phyloP scores from a whole-genome alignment of 495 filamentous ascomycete species.

The Neurospora sp. region DNA sequence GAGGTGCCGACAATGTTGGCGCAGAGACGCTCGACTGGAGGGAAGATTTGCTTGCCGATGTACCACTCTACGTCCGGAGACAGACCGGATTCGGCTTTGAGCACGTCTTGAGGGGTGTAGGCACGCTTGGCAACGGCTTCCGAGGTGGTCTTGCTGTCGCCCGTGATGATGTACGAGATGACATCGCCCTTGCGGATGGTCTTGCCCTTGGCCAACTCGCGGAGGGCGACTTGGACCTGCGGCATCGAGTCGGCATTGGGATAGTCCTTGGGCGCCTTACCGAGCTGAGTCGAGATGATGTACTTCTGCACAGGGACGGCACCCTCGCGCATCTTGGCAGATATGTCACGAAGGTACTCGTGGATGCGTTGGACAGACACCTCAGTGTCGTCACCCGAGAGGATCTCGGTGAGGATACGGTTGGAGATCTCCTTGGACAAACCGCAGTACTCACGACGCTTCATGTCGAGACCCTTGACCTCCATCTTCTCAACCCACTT shows the following conservation, averaged over 20 bases:
- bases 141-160: slow-evolving; percentile 58
- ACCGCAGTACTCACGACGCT: slow-evolving; percentile 87
- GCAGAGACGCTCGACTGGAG: slow-evolving; percentile 94
- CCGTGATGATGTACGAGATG: slow-evolving; percentile 89
- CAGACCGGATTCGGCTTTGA: slow-evolving; percentile 61
- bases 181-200: slow-evolving; percentile 85
- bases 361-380: slow-evolving; percentile 82
- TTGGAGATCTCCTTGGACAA: slow-evolving; percentile 89
- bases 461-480: slow-evolving; percentile 98
- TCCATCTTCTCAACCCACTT: slow-evolving; percentile 91
- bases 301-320: not conserved
- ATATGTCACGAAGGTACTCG: slow-evolving; percentile 76
- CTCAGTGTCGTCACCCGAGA: slow-evolving; percentile 89
- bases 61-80: slow-evolving; percentile 93
- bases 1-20: slow-evolving; percentile 91
- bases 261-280: slow-evolving; percentile 86
- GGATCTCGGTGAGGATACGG: slow-evolving; percentile 74
- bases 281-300: slow-evolving; percentile 90
- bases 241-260: slow-evolving; percentile 90
- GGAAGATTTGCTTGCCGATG: slow-evolving; percentile 95
- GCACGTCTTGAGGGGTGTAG: slow-evolving; percentile 74
- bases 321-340: slow-evolving; percentile 60
- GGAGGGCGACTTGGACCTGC: slow-evolving; percentile 90
- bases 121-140: slow-evolving; percentile 78
- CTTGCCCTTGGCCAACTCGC: slow-evolving; percentile 80